Base-by-base conservation (phyloP, 345 rosid genomes). In the Boechera stricta region DNA sequence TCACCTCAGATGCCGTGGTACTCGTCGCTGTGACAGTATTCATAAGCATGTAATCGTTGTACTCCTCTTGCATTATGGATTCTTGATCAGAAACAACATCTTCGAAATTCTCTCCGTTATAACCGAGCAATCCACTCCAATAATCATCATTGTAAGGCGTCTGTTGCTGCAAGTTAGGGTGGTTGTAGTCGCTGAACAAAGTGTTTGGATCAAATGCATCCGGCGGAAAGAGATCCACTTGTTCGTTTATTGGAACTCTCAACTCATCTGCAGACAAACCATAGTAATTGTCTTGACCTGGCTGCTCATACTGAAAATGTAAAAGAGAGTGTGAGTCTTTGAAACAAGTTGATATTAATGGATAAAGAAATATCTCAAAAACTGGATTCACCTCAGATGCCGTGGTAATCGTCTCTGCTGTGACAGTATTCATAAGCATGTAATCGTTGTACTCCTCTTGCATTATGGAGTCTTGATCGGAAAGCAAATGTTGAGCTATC, bases 121-220 rank as follows among this genome's bases (percentile, higher is more conserved):
- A 16, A 16, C 16, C 16, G 16, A 16, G 10, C 49, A 71, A 0
- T 11, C 5, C 2, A 48, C 0, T 3, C 4, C 16, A 16, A 21
- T 0, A 15, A 28, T 72, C 77, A 15, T 41, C 18, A 48, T 65
- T 63, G 28, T 13, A 15, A 31, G 66, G 59, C 28, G 18, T n/a
- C 47, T 64, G 67, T 9, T 51, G 61, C 44, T 64, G 66, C 47
- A 54, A 0, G 42, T 38, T 7, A 1, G 1, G 1, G 24, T 36
- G n/a, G 76, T 2, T 4, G 29, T 31, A 10, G 66, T 48, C 33
- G 16, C 1, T 33, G 11, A 54, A 10, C 0, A 41, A 41, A 1
- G 45, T 41, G 9, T 47, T n/a, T 47, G 52, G 24, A n/a, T n/a
- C 6, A 12, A 13, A 45, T 13, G 0, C 49, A 13, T 45, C 49